A percentile compares a stretch with the other conserved stretches of the same genome.
Evolutionary conservation across 2,329 filamentous ascomycete genomes (phyloP).

Genomic region (Phialemoniopsis sp.): DNA sequence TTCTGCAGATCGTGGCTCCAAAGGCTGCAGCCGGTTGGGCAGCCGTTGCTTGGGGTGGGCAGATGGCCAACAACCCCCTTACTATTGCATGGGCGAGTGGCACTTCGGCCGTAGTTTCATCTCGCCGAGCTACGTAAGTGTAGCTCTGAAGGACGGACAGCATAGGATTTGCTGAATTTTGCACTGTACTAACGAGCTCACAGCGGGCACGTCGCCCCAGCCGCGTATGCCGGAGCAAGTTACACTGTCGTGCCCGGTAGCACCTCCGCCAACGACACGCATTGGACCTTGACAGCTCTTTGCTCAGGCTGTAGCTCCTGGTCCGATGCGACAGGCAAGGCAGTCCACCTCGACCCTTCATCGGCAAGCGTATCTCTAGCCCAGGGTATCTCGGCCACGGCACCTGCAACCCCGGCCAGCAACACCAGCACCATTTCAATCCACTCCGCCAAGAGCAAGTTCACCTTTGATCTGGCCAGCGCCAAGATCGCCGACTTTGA

Average conservation of each 20-base stretch:
- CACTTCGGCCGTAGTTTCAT: constrained; percentile 27
- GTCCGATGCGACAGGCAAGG: constrained; percentile 14
- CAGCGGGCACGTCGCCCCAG: constrained; percentile 12
- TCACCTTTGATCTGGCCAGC: constrained; percentile 15
- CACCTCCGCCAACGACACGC: constrained; percentile 26
- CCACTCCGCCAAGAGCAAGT: constrained; percentile 19
- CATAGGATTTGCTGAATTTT: no score
- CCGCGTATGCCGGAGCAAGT: constrained; percentile 23
- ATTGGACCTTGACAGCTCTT: constrained; percentile 32
- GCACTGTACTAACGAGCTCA: neutral
- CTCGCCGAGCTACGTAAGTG: constrained; percentile 28
- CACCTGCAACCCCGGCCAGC: constrained; percentile 16
- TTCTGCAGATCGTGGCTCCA: constrained; percentile 32
- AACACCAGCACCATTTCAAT: constrained; percentile 19
- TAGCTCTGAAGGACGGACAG: no score
- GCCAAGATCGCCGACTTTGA: constrained; percentile 21
- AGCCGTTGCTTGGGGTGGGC: constrained; percentile 33
- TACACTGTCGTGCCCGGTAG: constrained; percentile 28
- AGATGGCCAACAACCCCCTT: constrained; percentile 35
- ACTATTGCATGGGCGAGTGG: constrained; percentile 32
- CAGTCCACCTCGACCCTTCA: constrained; percentile 14
- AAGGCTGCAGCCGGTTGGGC: constrained; percentile 31
- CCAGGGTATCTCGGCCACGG: constrained; percentile 13
- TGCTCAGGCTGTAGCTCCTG: constrained; percentile 32
- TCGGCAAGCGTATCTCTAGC: constrained; percentile 15